Conservation (phyloP, 2,329 filamentous ascomycete species). For the Tolypocladium tundrense region DNA sequence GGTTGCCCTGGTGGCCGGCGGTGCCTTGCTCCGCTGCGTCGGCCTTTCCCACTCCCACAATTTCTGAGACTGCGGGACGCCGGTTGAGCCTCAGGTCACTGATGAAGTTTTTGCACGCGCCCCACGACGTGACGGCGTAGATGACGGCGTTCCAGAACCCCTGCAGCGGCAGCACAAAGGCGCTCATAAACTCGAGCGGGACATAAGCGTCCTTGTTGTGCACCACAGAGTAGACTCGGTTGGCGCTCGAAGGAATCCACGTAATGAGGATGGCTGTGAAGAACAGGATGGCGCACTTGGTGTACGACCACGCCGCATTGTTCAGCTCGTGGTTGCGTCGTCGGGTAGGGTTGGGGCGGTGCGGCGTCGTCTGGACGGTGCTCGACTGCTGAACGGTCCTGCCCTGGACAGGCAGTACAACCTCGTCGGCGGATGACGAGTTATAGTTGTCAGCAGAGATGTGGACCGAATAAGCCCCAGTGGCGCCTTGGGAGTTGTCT, state of each 20-base stretch:
- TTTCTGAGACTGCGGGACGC: slow-evolving; percentile 21
- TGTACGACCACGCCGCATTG: slow-evolving; percentile 58
- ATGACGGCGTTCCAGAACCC: slow-evolving; percentile 80
- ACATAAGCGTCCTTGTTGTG: slow-evolving; percentile 42
- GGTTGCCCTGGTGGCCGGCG: neutral
- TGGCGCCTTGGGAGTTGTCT: slow-evolving; percentile 5
- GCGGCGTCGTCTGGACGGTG: slow-evolving; percentile 7
- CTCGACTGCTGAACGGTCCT: slow-evolving; percentile 8
- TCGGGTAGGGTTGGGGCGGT: slow-evolving; percentile 17
- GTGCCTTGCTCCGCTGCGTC: slow-evolving; percentile 4
- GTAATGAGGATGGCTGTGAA: slow-evolving; percentile 62
- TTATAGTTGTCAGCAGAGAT: slow-evolving; percentile 28
- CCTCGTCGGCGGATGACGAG: slow-evolving; percentile 9
- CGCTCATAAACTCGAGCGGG: slow-evolving; percentile 57
- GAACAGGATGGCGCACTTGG: slow-evolving; percentile 61
- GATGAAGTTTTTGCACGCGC: slow-evolving; percentile 44
- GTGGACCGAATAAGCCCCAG: slow-evolving; percentile 37
- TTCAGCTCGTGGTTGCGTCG: slow-evolving; percentile 41
- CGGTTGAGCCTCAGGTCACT: slow-evolving; percentile 22
- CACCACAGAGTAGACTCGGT: slow-evolving; percentile 62
- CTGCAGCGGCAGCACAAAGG: slow-evolving; percentile 68
- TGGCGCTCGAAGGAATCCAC: slow-evolving; percentile 69
- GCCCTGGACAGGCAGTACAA: slow-evolving; percentile 16
- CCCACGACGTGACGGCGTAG: slow-evolving; percentile 60
- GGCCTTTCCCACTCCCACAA: slow-evolving; percentile 18